Percentiles rank a stretch among this genome's conserved stretches.
Conservation (phyloP, 2,329 filamentous ascomycete species). For the Paecilomyces sp. region DNA sequence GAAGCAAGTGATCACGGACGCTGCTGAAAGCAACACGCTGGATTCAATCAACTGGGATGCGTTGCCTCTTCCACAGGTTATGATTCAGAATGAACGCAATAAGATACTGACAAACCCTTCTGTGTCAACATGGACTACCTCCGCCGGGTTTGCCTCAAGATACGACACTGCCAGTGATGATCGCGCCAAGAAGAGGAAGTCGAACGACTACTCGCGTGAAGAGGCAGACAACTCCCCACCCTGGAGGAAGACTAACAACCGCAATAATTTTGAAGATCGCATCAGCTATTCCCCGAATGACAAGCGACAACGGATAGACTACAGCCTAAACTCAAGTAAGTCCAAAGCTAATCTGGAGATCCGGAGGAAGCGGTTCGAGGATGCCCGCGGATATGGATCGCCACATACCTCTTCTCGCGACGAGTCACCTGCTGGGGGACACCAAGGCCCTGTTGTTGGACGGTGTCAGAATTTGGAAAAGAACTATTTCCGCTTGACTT, state of each 20-base stretch:
- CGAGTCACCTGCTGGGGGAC: conserved; percentile 41
- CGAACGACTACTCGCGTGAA: conserved; percentile 52
- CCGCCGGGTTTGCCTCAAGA: conserved; percentile 14
- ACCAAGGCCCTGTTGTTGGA: conserved; percentile 69
- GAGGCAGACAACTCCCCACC: conserved; percentile 53
- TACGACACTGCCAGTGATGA: conserved; percentile 17
- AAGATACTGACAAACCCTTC: conserved; percentile 38
- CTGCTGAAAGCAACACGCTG: conserved; percentile 66
- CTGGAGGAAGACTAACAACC: conserved; percentile 66
- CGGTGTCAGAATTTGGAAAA: conserved; percentile 82
- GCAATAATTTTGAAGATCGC: conserved; percentile 62
- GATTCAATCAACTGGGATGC: conserved; percentile 73
- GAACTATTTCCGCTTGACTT: conserved; percentile 86
- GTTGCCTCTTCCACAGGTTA: conserved; percentile 75
- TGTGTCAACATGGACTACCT: conserved; percentile 31
- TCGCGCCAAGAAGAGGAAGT: conserved; percentile 72
- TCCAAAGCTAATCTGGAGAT: conserved; percentile 80
- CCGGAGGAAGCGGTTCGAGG: conserved; percentile 79
- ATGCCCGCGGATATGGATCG: conserved; percentile 35
- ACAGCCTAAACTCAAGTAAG: conserved; percentile 66
- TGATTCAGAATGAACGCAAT: conserved; percentile 66
- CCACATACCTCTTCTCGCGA: conserved; percentile 34
- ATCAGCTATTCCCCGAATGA: conserved; percentile 56
- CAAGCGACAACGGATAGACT: conserved; percentile 43
- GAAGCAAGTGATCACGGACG: conserved; percentile 75